phyloP scores from a whole-genome alignment of 2,329 filamentous ascomycete species.

The Paracamarosporium sp. region DNA sequence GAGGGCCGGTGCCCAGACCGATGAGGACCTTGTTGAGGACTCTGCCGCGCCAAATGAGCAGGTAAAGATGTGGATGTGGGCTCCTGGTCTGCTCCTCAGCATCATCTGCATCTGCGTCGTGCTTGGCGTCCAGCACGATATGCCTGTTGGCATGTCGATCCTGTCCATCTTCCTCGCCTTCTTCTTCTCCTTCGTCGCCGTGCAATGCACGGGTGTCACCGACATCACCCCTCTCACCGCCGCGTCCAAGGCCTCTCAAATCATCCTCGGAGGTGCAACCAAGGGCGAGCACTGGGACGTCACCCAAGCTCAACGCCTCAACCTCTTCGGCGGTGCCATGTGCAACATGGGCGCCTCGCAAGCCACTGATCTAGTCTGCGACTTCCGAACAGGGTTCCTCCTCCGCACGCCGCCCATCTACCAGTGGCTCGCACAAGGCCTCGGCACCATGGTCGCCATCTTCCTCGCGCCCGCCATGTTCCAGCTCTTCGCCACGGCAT shows the following conservation, averaged over 20 bases:
- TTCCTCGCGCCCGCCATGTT: slow-evolving; percentile 73
- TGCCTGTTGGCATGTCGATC: slow-evolving; percentile 64
- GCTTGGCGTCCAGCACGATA: slow-evolving; percentile 61
- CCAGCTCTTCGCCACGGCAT: slow-evolving; percentile 71
- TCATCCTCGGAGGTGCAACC: slow-evolving; percentile 71
- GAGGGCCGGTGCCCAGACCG: slow-evolving; percentile 46
- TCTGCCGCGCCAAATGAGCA: slow-evolving; percentile 55
- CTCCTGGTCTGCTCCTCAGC: slow-evolving; percentile 53
- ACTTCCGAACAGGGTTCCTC: slow-evolving; percentile 73
- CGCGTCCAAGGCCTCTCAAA: slow-evolving; percentile 72
- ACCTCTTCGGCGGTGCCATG: slow-evolving; percentile 67
- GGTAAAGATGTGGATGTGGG: slow-evolving; percentile 63
- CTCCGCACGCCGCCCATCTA: slow-evolving; percentile 69
- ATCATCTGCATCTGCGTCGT: slow-evolving; percentile 61
- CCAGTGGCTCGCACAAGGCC: slow-evolving; percentile 70
- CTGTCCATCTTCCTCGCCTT: slow-evolving; percentile 64
- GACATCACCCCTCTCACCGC: slow-evolving; percentile 71
- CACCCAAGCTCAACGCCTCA: slow-evolving; percentile 66
- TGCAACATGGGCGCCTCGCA: slow-evolving; percentile 46
- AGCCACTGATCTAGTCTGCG: slow-evolving; percentile 56
- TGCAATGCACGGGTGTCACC: slow-evolving; percentile 65
- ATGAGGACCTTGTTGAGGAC: slow-evolving; percentile 58
- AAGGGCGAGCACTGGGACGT: slow-evolving; percentile 59
- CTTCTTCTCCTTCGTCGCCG: slow-evolving; percentile 67
- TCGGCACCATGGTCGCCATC: slow-evolving; percentile 69